phyloP scores from a whole-genome alignment of 306 rosid genomes.

The Quercus robur region DNA sequence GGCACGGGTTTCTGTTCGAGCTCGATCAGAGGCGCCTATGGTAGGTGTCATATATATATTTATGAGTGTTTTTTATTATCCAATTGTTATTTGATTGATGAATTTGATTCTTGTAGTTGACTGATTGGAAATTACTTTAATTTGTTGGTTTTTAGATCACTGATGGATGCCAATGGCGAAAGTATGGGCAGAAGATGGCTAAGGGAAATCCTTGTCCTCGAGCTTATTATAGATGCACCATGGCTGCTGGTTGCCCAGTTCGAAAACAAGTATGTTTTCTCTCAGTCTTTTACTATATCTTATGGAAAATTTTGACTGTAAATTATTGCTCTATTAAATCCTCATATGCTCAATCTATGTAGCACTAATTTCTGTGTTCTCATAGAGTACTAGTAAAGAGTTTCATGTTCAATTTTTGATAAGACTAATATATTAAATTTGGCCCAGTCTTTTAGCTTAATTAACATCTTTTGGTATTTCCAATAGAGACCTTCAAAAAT shows the following conservation, averaged over 20 bases:
- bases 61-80: background rate
- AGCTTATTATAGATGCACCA: slow-evolving; percentile 85
- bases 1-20: slow-evolving; percentile 80
- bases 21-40: slow-evolving; percentile 73
- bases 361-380: no score
- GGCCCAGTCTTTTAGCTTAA: accelerated
- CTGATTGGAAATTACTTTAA: background rate
- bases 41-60: slow-evolving; percentile 22
- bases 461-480: no score
- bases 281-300: background rate
- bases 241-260: slow-evolving; percentile 78
- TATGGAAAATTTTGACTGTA: no score
- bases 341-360: background rate
- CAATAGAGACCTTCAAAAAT: accelerated
- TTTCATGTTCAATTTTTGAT: no score
- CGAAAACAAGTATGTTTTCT: slow-evolving; percentile 67
- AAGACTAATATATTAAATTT: no score
- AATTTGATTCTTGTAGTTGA: background rate
- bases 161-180: slow-evolving; percentile 97
- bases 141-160: slow-evolving; percentile 41
- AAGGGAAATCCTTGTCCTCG: slow-evolving; percentile 93
- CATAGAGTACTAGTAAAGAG: no score
- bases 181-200: slow-evolving; percentile 91
- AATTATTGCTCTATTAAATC: no score
- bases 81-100: background rate